phyloP scores from a whole-genome alignment of 495 filamentous ascomycete genomes.

The Neurospora pannonica region DNA sequence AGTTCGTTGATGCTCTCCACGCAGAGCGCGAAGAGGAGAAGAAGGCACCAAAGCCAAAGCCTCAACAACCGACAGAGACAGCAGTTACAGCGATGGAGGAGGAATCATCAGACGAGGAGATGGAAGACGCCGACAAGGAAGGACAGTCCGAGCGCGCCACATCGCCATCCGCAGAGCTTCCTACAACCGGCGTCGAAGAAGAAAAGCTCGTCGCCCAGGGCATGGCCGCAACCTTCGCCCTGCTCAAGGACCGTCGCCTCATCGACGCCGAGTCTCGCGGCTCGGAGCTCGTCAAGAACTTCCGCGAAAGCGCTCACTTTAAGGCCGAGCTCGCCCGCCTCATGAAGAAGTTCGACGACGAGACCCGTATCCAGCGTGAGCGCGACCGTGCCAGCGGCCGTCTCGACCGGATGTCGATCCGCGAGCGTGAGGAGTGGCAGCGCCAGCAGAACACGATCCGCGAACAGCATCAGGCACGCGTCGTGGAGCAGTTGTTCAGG shows the following conservation, averaged over 20 bases:
- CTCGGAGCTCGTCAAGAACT: slow-evolving; percentile 54
- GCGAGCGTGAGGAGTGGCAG: slow-evolving; percentile 85
- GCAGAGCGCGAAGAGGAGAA: slow-evolving; percentile 56
- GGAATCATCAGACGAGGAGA: slow-evolving; percentile 42
- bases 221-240: slow-evolving; percentile 68
- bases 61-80: slow-evolving; percentile 27
- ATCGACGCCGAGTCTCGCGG: slow-evolving; percentile 50
- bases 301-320: slow-evolving; percentile 73
- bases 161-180: slow-evolving; percentile 20
- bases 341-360: slow-evolving; percentile 65
- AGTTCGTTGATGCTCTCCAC: slow-evolving; percentile 82
- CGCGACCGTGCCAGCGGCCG: slow-evolving; percentile 72
- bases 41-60: slow-evolving; percentile 35
- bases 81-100: slow-evolving; percentile 40
- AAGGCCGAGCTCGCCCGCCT: slow-evolving; percentile 64
- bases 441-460: slow-evolving; percentile 77
- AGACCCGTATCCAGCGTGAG: slow-evolving; percentile 76
- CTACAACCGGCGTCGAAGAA: slow-evolving; percentile 71
- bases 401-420: slow-evolving; percentile 75
- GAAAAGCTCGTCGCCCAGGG: slow-evolving; percentile 70
- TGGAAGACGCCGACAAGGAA: slow-evolving; percentile 56
- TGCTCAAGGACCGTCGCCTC: slow-evolving; percentile 76
- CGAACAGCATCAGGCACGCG: slow-evolving; percentile 69
- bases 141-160: slow-evolving; percentile 31
- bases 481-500: slow-evolving; percentile 75